Conservation (phyloP, 371 early-diverging fungal genomes). For the Circinella umbellata region DNA sequence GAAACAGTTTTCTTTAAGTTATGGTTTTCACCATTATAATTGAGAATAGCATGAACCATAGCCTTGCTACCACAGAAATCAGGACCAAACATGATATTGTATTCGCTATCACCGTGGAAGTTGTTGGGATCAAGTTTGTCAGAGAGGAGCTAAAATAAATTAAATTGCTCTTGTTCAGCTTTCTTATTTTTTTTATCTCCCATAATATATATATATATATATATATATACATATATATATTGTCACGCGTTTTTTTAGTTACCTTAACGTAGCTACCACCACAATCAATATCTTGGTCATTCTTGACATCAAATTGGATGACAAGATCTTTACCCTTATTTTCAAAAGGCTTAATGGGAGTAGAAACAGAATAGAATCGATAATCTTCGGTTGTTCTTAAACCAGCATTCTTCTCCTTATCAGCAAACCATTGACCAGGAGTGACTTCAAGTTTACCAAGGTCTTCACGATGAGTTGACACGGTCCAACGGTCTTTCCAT, state of each 20-base stretch:
- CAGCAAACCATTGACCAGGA: conserved; percentile 80
- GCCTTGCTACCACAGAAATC: conserved; percentile 94
- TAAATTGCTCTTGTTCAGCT: neutral
- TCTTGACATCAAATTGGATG: conserved; percentile 95
- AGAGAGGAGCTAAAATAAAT: conserved; percentile 50
- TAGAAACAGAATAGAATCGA: conserved; percentile 85
- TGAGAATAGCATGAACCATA: conserved; percentile 95
- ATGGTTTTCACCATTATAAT: conserved; percentile 92
- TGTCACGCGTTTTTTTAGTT: conserved; percentile 13
- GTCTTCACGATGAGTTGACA: conserved; percentile 70
- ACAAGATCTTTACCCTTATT: conserved; percentile 84
- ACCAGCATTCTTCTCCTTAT: conserved; percentile 70
- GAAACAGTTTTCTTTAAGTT: conserved; percentile 67
- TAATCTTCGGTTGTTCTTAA: conserved; percentile 85
- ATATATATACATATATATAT: neutral
- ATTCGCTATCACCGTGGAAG: conserved; percentile 90
- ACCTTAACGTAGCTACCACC: conserved; percentile 98
- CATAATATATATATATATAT: conserved; percentile 10
- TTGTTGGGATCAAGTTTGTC: conserved; percentile 67
- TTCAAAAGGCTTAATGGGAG: conserved; percentile 74
- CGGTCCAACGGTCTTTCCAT: conserved; percentile 80
- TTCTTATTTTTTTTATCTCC: neutral
- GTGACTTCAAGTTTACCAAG: conserved; percentile 79
- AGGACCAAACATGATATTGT: conserved; percentile 96
- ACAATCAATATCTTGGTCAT: conserved; percentile 93